A percentile compares a stretch with the other conserved stretches of the same genome.
These are phyloP conservation scores for Trichothecium sympodiale DNA, from an alignment of 2,329 filamentous ascomycete genomes.

Conservation along the genomic window DNA sequence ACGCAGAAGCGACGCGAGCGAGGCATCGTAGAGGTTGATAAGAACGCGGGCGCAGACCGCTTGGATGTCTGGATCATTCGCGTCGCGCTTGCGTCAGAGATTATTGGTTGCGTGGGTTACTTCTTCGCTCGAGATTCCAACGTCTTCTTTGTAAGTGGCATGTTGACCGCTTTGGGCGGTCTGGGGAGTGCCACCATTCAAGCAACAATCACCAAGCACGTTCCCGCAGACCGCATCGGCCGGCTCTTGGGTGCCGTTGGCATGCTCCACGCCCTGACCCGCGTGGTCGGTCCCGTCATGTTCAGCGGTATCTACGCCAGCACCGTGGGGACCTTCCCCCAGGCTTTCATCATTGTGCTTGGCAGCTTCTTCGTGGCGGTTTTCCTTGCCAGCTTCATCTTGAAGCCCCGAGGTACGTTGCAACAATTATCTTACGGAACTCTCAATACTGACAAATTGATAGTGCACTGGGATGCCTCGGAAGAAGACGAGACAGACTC, in stretches of 20 bases:
- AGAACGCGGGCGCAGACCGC: slow-evolving; percentile 58
- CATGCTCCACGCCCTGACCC: slow-evolving; percentile 69
- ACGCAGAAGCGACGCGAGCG: slow-evolving; percentile 27
- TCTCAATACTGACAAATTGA: slow-evolving; percentile 7
- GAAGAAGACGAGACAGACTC: slow-evolving; percentile 14
- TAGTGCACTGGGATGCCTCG: slow-evolving; percentile 22
- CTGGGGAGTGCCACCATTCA: slow-evolving; percentile 79
- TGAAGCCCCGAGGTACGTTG: slow-evolving; percentile 63
- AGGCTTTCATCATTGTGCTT: slow-evolving; percentile 74
- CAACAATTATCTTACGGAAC: background rate
- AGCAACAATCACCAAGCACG: slow-evolving; percentile 79
- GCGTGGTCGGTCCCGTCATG: slow-evolving; percentile 67
- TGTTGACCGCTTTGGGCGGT: slow-evolving; percentile 67
- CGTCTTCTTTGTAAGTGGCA: slow-evolving; percentile 61
- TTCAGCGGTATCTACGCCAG: slow-evolving; percentile 80
- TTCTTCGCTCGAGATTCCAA: slow-evolving; percentile 48
- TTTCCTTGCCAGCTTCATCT: slow-evolving; percentile 55
- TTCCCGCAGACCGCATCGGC: slow-evolving; percentile 70
- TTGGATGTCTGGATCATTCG: slow-evolving; percentile 73
- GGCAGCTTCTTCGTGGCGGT: slow-evolving; percentile 54
- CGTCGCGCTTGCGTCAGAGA: slow-evolving; percentile 62
- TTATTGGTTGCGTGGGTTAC: slow-evolving; percentile 67
- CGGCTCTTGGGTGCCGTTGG: slow-evolving; percentile 83
- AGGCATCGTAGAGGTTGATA: slow-evolving; percentile 27
- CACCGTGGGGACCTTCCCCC: slow-evolving; percentile 68